Evolutionary conservation across 805 yeast genomes (phyloP).

Genomic region (Torulaspora delbrueckii): DNA sequence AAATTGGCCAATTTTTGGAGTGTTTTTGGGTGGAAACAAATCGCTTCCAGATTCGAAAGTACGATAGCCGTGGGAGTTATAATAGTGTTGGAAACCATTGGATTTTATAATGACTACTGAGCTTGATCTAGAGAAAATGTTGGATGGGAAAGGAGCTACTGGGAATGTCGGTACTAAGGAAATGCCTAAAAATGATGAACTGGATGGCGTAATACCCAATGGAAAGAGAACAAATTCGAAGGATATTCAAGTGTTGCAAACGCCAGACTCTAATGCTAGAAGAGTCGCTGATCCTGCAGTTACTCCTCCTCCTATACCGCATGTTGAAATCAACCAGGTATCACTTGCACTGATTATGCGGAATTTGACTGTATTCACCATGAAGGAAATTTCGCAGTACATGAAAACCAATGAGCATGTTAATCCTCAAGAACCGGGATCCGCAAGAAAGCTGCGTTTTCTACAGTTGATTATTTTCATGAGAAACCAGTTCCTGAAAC

Average conservation of each 20-base stretch:
- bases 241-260: conserved; percentile 1
- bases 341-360: conserved; percentile 31
- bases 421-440: conserved; percentile 22
- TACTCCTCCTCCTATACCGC: conserved; percentile 29
- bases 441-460: conserved; percentile 60
- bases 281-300: neutral
- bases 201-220: conserved; percentile 1
- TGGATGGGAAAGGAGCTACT: conserved; percentile 9
- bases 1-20: neutral
- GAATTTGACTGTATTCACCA: conserved; percentile 31
- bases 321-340: conserved; percentile 35
- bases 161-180: neutral
- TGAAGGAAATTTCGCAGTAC: conserved; percentile 34
- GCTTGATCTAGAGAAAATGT: conserved; percentile 14
- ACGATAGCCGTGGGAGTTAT: neutral
- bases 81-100: neutral
- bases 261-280: conserved; percentile 1
- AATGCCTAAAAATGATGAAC: neutral
- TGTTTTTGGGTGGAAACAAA: neutral
- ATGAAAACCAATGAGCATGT: conserved; percentile 32
- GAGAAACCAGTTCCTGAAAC: conserved; percentile 77
- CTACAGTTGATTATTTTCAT: conserved; percentile 63
- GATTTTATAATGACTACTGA: conserved; percentile 18
- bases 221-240: neutral
- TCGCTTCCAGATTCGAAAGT: neutral